Percentiles rank a stretch among this genome's conserved stretches.
Conservation (phyloP, 768 basidiomycete species). For the Auricularia heimuer region DNA sequence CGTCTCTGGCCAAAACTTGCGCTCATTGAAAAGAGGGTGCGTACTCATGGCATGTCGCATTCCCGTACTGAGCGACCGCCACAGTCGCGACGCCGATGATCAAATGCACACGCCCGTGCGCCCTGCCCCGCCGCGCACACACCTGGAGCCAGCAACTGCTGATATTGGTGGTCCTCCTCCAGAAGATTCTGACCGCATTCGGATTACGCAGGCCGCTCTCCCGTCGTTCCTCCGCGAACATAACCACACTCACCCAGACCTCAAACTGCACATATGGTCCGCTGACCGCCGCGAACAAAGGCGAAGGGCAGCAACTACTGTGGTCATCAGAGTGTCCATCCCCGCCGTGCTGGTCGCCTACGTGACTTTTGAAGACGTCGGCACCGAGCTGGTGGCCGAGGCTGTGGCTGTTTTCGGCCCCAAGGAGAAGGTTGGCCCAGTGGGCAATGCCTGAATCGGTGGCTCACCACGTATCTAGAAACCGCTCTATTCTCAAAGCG, state of each 20-base stretch:
- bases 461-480: constrained; percentile 32
- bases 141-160: background rate
- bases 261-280: constrained; percentile 49
- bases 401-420: constrained; percentile 64
- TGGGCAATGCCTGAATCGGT: background rate
- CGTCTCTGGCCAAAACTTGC: background rate
- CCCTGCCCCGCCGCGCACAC: background rate
- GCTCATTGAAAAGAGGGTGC: background rate
- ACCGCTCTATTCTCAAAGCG: constrained; percentile 58
- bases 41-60: background rate
- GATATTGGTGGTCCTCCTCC: background rate
- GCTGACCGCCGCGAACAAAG: constrained; percentile 16
- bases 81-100: background rate
- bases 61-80: too few species aligned
- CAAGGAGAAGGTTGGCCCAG: constrained; percentile 47
- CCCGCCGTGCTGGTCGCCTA: constrained; percentile 59
- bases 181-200: background rate
- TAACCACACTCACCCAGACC: constrained; percentile 11
- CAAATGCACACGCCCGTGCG: background rate
- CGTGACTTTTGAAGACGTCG: constrained; percentile 35
- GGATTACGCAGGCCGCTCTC: background rate
- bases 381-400: constrained; percentile 37
- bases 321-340: constrained; percentile 49
- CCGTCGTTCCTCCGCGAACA: background rate
- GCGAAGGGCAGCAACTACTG: constrained; percentile 14